phyloP scores from a whole-genome alignment of 1,284 basidiomycete genomes.

The Cutaneotrichosporon sp. region DNA sequence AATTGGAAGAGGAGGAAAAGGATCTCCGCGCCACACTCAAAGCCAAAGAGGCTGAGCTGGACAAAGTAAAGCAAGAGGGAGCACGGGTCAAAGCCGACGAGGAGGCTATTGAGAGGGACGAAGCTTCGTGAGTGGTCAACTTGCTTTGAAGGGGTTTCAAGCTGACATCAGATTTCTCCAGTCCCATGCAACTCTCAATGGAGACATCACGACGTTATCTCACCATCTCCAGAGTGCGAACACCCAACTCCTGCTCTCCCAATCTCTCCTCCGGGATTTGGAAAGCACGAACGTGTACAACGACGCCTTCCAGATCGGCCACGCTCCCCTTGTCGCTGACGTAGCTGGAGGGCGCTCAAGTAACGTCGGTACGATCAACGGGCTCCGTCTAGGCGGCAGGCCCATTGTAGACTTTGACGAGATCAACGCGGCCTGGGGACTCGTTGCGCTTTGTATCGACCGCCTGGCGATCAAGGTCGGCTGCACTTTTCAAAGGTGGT shows the following conservation, averaged over 20 bases:
- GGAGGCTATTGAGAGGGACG: conserved; percentile 64
- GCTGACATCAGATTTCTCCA: conserved; percentile 50
- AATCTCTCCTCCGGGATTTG: conserved; percentile 54
- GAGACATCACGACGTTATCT: conserved; percentile 21
- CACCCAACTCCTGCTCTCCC: conserved; percentile 44
- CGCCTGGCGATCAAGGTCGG: conserved; percentile 86
- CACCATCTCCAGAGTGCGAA: conserved; percentile 27
- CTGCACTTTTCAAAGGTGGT: conserved; percentile 76
- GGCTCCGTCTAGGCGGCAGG: conserved; percentile 80
- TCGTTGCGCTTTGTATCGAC: conserved; percentile 84
- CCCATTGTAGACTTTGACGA: conserved; percentile 93
- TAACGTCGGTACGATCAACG: conserved; percentile 89
- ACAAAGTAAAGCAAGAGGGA: conserved; percentile 66
- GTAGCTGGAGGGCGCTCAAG: conserved; percentile 45
- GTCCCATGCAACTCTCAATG: conserved; percentile 23
- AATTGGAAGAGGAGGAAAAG: conserved; percentile 68
- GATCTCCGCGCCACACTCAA: conserved; percentile 34
- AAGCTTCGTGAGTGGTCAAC: conserved; percentile 52
- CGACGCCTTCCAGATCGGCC: conserved; percentile 96
- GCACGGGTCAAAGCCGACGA: conserved; percentile 70
- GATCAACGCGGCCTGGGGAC: conserved; percentile 98
- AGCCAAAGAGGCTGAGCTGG: conserved; percentile 65
- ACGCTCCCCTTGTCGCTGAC: conserved; percentile 48
- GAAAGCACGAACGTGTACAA: conserved; percentile 96
- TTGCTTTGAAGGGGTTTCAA: too few relatives aligned